Base-by-base conservation (phyloP, 106 monocot genomes). In the Vanilla planifolia region DNA sequence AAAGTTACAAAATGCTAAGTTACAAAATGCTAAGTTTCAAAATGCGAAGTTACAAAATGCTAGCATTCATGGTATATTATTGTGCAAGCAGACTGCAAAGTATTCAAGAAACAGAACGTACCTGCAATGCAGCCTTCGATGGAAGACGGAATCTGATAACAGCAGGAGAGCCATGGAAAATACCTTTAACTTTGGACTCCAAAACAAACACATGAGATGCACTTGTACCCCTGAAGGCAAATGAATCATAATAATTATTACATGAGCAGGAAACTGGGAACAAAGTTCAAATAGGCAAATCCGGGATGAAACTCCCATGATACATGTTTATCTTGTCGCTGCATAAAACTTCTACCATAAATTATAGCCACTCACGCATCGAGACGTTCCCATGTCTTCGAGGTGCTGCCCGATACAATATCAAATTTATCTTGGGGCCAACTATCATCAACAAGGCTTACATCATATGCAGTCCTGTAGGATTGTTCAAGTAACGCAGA, bases 311-410 rank as follows among this genome's bases (percentile, higher is more conserved):
- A n/a, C n/a, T n/a, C n/a, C n/a, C n/a, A n/a, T n/a, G n/a, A n/a
- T n/a, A n/a, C n/a, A n/a, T n/a, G n/a, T n/a, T n/a, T n/a, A n/a
- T n/a, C n/a, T n/a, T n/a, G n/a, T n/a, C n/a, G n/a, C n/a, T n/a
- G n/a, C n/a, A n/a, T n/a, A n/a, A n/a, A n/a, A n/a, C n/a, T n/a
- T n/a, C n/a, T n/a, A n/a, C n/a, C n/a, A n/a, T n/a, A n/a, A n/a
- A n/a, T n/a, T n/a, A n/a, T n/a, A n/a, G n/a, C n/a, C n/a, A 63
- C 92, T 88, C 67, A 99, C 98, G 73, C 68, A 67, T 99, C 92
- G 67, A 99, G 92, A 66, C 75, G 84, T 64, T 92, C 92, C 96
- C 88, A 99, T 20, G 92, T 78, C 45, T 80, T 82, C 22, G 82
- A 65, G 27, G 82, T 69, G 68, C 55, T 78, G 6, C 92, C 98